phyloP scores from a whole-genome alignment of 345 rosid genomes.

The Murraya koenigii region DNA sequence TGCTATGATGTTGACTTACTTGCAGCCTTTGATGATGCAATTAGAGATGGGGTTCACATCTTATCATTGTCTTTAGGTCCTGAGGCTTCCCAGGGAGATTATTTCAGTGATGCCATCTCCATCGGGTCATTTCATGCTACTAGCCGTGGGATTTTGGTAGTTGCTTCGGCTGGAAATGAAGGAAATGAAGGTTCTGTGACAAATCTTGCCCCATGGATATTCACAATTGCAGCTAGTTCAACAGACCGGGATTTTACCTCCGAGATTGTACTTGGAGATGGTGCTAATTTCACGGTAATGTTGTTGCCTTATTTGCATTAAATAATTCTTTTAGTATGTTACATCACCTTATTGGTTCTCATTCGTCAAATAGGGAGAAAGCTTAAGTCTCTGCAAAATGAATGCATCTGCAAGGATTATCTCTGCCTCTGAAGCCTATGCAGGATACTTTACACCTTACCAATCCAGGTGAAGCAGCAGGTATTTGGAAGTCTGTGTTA shows the following conservation, averaged over 20 bases:
- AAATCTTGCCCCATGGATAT: conserved; percentile 61
- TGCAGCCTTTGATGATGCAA: conserved; percentile 59
- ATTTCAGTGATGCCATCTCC: conserved; percentile 56
- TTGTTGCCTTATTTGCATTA: not conserved
- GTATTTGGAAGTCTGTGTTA: conserved; percentile 33
- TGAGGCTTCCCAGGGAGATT: conserved; percentile 51
- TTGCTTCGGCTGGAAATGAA: conserved; percentile 54
- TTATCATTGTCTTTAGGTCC: conserved; percentile 57
- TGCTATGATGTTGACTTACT: conserved; percentile 54
- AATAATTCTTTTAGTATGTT: not conserved
- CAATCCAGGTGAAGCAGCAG: conserved; percentile 72
- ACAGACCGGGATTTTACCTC: conserved; percentile 49
- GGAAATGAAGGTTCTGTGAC: conserved; percentile 47
- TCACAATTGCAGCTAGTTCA: conserved; percentile 54
- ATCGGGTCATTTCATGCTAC: conserved; percentile 58
- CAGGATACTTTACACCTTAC: conserved; percentile 58
- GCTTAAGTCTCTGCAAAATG: conserved; percentile 46
- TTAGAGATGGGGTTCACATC: conserved; percentile 51
- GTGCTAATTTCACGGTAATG: conserved; percentile 39
- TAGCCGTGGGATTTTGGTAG: conserved; percentile 44
- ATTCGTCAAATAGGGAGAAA: conserved; percentile 42
- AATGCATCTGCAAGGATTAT: conserved; percentile 40
- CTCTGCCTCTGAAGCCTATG: conserved; percentile 48
- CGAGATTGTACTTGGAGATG: conserved; percentile 36
- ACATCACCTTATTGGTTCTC: conserved; percentile 13